Percentiles rank a stretch among this genome's conserved stretches.
phyloP scores from a whole-genome alignment of 192 early-diverging fungal genomes.

The Rhizophagus clarus region DNA sequence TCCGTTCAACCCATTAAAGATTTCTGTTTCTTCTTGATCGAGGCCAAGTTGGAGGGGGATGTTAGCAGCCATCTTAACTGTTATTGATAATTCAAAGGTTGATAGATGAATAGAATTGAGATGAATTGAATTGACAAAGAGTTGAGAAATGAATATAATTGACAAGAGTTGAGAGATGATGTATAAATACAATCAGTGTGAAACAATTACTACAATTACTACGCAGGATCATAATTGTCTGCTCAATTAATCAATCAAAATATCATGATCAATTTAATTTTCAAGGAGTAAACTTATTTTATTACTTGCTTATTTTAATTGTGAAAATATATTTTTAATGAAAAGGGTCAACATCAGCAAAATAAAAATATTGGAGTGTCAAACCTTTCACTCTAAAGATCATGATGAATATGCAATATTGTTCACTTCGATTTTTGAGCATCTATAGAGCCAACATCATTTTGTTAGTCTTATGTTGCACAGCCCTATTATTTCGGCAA shows the following conservation, averaged over 20 bases:
- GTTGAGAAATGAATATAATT: not conserved
- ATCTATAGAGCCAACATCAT: no score
- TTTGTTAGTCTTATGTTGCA: no score
- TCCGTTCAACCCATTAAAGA: conserved; percentile 2
- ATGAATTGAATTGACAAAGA: no score
- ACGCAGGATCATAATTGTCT: conserved; percentile 18
- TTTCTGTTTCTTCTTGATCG: conserved; percentile 7
- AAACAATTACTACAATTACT: not conserved
- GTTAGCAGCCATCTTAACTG: conserved; percentile 1
- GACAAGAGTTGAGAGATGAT: not conserved
- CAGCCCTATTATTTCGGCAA: no score
- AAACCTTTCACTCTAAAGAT: not conserved
- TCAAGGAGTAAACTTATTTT: not conserved
- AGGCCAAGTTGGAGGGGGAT: conserved; percentile 1
- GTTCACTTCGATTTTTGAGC: no score
- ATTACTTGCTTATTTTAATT: not conserved
- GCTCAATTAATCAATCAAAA: not conserved
- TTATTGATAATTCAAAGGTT: not conserved
- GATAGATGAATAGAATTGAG: not conserved
- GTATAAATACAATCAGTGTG: not conserved
- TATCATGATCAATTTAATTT: not conserved
- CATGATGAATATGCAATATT: no score
- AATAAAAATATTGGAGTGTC: conserved; percentile 34
- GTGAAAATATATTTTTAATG: no score
- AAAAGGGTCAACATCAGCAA: conserved; percentile 10